Evolutionary conservation across 352 stramenopile genomes (phyloP).

Genomic region (Globisporangium orthogonon): DNA sequence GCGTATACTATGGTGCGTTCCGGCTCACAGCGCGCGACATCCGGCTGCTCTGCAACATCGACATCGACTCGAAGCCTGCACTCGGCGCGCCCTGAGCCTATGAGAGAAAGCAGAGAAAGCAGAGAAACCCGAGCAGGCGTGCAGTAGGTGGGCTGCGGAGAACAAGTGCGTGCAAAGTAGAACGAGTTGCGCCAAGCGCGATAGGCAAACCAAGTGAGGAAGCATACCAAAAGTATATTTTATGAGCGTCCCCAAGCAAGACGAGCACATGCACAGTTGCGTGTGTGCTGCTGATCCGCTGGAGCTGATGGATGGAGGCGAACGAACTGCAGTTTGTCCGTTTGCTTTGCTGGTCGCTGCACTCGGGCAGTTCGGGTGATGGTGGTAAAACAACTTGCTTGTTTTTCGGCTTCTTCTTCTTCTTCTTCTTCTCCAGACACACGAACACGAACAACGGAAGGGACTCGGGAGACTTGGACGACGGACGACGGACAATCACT

Average conservation of each 20-base stretch:
- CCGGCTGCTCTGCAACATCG: constrained; percentile 2
- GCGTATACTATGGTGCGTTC: constrained; percentile 48
- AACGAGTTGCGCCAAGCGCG: too few species aligned
- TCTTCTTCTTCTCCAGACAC: background rate
- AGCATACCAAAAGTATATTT: too few species aligned
- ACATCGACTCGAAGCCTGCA: constrained; percentile 1
- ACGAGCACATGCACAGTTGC: too few species aligned
- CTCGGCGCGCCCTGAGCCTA: too few species aligned
- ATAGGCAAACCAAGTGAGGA: too few species aligned
- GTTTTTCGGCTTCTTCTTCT: background rate
- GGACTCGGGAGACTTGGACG: background rate
- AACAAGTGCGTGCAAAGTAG: too few species aligned
- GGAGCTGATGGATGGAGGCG: background rate
- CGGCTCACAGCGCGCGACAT: constrained; percentile 46
- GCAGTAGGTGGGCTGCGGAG: too few species aligned
- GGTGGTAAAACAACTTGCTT: background rate
- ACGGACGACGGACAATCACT: background rate
- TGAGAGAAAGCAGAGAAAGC: too few species aligned
- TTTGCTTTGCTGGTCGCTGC: background rate
- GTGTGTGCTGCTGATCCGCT: background rate
- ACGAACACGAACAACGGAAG: background rate
- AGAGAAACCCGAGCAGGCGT: too few species aligned
- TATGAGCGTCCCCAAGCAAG: too few species aligned
- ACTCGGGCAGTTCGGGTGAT: background rate
- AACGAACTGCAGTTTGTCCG: too few species aligned